Conservation (phyloP, 352 stramenopile genomes). For the Nothophytophthora sp. region DNA sequence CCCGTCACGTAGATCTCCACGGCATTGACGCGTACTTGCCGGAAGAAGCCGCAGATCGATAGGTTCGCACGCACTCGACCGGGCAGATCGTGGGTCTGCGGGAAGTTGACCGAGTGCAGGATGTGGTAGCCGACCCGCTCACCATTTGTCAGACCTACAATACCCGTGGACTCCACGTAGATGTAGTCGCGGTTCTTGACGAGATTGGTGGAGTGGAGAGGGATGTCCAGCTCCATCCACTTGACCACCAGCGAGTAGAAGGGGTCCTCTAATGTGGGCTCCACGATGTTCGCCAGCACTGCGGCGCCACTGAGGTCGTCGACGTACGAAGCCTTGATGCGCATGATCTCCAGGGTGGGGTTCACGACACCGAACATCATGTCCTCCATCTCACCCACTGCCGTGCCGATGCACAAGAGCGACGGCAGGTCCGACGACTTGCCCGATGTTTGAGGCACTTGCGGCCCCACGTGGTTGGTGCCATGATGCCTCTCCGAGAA, state of each 20-base stretch:
- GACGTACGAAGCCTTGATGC: conserved; percentile 52
- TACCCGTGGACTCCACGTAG: conserved; percentile 44
- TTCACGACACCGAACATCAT: conserved; percentile 61
- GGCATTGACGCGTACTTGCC: conserved; percentile 22
- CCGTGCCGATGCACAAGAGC: conserved; percentile 32
- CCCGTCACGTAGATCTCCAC: conserved; percentile 41
- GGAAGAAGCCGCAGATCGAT: conserved; percentile 42
- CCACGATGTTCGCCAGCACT: conserved; percentile 36
- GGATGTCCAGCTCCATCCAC: conserved; percentile 43
- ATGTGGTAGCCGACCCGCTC: conserved; percentile 43
- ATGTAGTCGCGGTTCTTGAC: conserved; percentile 50
- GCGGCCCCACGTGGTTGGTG: conserved; percentile 14
- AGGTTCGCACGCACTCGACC: conserved; percentile 37
- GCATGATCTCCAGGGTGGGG: conserved; percentile 45
- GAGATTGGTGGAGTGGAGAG: conserved; percentile 25
- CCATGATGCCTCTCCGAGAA: conserved; percentile 24
- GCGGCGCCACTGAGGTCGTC: conserved; percentile 44
- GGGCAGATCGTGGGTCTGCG: conserved; percentile 30
- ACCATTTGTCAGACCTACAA: conserved; percentile 28
- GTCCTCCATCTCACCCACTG: conserved; percentile 41
- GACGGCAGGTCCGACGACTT: conserved; percentile 23
- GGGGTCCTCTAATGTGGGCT: conserved; percentile 39
- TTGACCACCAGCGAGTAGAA: conserved; percentile 63
- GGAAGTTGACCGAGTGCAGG: conserved; percentile 43
- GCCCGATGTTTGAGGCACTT: conserved; percentile 7